phyloP scores from a whole-genome alignment of 192 early-diverging fungal genomes.

The Coemansia sp. region DNA sequence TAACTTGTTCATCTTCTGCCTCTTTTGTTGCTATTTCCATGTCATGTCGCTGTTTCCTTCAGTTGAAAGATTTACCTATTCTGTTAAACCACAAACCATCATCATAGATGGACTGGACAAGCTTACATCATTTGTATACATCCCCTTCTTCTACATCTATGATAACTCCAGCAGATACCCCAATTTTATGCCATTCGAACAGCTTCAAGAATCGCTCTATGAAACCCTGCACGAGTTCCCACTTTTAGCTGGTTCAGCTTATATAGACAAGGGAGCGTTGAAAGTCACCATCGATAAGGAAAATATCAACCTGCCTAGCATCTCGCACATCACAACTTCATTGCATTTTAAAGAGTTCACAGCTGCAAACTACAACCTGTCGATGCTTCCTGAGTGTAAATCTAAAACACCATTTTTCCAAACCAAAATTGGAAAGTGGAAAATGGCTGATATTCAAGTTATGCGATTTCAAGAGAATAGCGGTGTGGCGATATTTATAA shows the following conservation, averaged over 20 bases:
- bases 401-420: neutral
- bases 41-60: neutral
- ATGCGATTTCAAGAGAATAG: conserved; percentile 15
- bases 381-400: neutral
- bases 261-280: neutral
- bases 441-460: conserved; percentile 9
- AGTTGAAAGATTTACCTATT: too few species aligned
- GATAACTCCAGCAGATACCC: neutral
- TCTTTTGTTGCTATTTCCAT: too few species aligned
- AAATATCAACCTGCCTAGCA: conserved; percentile 7
- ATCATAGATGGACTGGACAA: conserved; percentile 3
- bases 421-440: neutral
- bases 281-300: conserved; percentile 5
- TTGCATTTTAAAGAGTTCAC: conserved; percentile 6
- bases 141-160: conserved; percentile 11
- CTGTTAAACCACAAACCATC: conserved; percentile 3
- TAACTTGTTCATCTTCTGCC: too few species aligned
- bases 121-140: neutral
- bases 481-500: conserved; percentile 18
- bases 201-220: conserved; percentile 6
- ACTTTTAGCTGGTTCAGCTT: neutral
- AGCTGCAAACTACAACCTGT: neutral
- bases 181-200: conserved; percentile 8
- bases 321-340: neutral
- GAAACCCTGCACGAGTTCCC: neutral